Conservation (phyloP, 1,139 yeast species). For the Blastobotrys indianensis region DNA sequence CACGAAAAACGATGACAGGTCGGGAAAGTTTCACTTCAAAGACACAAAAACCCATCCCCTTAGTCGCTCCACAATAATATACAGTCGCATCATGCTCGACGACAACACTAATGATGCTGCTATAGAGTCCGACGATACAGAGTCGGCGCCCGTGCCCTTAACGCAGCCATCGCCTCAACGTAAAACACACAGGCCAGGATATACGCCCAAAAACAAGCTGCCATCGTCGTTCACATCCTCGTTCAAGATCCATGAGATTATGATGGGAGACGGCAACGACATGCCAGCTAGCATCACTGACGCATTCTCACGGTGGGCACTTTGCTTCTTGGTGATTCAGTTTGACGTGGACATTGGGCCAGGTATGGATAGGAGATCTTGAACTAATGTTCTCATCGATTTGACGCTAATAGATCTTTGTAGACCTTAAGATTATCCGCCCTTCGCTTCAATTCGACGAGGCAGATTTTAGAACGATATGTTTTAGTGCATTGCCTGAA, state of each 20-base stretch:
- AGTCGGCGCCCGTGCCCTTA: too few species aligned
- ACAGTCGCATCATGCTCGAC: too few species aligned
- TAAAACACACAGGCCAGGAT: too few species aligned
- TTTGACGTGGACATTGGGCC: constrained; percentile 35
- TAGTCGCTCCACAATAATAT: too few species aligned
- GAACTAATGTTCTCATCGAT: background rate
- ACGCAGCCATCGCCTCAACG: too few species aligned
- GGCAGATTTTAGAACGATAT: constrained; percentile 27
- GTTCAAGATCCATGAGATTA: constrained; percentile 26
- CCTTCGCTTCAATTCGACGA: constrained; percentile 27
- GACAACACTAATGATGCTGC: too few species aligned
- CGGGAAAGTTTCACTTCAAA: too few species aligned
- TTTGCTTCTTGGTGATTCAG: constrained; percentile 31
- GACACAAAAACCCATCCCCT: too few species aligned
- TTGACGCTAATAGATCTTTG: background rate
- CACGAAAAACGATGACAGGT: too few species aligned
- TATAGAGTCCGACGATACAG: too few species aligned
- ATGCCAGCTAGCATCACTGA: constrained; percentile 17
- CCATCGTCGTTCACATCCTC: constrained; percentile 29
- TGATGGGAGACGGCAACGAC: constrained; percentile 18
- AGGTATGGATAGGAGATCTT: background rate
- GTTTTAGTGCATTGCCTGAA: constrained; percentile 31
- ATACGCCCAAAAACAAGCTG: constrained; percentile 7
- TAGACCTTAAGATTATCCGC: constrained; percentile 29
- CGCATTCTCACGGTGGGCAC: constrained; percentile 25